Base-by-base conservation (phyloP, 129 eudicot genomes). In the Ambrosia trifida region DNA sequence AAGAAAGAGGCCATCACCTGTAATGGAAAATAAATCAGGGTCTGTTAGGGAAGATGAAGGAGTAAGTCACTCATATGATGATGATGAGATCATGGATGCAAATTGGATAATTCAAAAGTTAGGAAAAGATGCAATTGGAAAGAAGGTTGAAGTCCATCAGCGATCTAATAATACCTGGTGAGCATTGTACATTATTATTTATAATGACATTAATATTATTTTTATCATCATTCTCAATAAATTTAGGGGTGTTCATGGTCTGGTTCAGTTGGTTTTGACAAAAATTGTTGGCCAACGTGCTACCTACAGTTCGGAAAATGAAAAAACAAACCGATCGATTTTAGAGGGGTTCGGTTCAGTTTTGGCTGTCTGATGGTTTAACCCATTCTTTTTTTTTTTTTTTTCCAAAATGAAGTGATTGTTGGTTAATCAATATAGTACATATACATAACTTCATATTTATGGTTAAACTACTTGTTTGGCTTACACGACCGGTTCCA, bases 111-210 rank as follows among this genome's bases (percentile, higher is more conserved):
- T 91, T 73, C 89, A 86, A 47, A 88, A 81, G 53, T 73, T 91
- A 69, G 97, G 97, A 6, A 91, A 81, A 79, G 93, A 88, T 82
- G 96, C 96, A 17, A 79, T 85, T 19, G 97, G 97, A 43, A 91
- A 91, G 73, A 82, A 86, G 63, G 97, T 91, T 53, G 97, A 91
- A 79, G 82, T 91, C 74, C 96, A 88, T 78, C 93, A 91, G 49
- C 83, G 78, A 13, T 80, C 86, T 28, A 80, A 82, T 68, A 81
- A 86, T 66, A 70, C 96, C 44, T 91, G 97, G 97, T 88, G 68
- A 72, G 90, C 58, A 14, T 16, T 43, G 16, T 20, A 19, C 45
- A 53, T 7, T 52, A 57, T 66, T 13, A 13, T 24, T 24, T 24
- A 24, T 24, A 24, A 24, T 24, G 1, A 24, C 28, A 24, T 67